Evolutionary conservation across 2,329 filamentous ascomycete genomes (phyloP).

Genomic region (Cercospora zeae-maydis): DNA sequence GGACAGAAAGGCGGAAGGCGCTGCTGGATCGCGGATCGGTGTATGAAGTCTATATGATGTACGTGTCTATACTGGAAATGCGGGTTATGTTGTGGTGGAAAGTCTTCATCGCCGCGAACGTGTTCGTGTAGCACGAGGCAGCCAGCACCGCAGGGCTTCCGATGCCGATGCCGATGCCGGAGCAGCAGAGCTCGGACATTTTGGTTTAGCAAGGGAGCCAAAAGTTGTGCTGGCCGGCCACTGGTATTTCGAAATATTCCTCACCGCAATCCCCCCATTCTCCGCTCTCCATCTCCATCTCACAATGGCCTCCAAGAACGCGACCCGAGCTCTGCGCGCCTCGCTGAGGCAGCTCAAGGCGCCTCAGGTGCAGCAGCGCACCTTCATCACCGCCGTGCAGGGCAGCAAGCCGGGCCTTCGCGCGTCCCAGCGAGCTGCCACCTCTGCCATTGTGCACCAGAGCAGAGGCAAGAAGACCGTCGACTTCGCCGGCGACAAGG

Average conservation of each 20-base stretch:
- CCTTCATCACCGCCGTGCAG: conserved; percentile 57
- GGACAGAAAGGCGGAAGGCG: not conserved
- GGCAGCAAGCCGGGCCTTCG: conserved; percentile 45
- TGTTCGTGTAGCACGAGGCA: not conserved
- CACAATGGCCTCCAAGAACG: conserved; percentile 74
- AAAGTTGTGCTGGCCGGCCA: conserved; percentile 1
- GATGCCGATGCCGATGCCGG: not conserved
- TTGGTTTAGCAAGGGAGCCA: not conserved
- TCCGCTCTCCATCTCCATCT: conserved; percentile 1
- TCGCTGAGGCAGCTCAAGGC: conserved; percentile 54
- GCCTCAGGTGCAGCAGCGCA: conserved; percentile 52
- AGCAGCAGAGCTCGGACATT: not conserved
- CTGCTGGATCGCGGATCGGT: not conserved
- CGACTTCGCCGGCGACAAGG: conserved; percentile 94
- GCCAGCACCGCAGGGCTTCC: not conserved
- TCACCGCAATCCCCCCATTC: conserved; percentile 9
- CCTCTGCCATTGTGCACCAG: conserved; percentile 53
- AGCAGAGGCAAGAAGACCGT: conserved; percentile 94
- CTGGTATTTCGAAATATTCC: conserved; percentile 1
- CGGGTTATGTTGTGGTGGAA: no score
- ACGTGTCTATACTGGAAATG: no score
- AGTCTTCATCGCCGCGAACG: no score
- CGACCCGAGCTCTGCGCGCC: conserved; percentile 58
- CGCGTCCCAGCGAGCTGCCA: conserved; percentile 44
- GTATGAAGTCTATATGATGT: not conserved